Evolutionary conservation across 2,329 filamentous ascomycete species (phyloP).

Genomic region (Leptoxyphium fumago): DNA sequence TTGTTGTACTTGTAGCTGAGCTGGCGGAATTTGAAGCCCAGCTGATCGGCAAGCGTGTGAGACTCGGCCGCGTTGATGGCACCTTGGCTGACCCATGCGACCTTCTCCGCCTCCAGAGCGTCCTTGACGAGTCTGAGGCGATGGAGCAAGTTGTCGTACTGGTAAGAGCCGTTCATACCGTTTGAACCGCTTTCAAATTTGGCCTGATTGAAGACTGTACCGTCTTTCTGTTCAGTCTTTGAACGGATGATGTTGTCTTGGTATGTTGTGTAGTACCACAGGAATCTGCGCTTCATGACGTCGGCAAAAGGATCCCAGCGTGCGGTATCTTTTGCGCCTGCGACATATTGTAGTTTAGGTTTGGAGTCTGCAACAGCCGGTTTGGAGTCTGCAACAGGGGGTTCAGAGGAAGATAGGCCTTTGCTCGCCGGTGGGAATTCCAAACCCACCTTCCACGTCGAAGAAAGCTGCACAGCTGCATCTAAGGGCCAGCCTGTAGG

Average conservation of each 20-base stretch:
- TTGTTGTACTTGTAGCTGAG: constrained; percentile 60
- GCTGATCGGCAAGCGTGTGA: constrained; percentile 61
- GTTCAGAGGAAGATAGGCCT: neutral
- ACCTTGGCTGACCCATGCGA: constrained; percentile 58
- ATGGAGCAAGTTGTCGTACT: constrained; percentile 58
- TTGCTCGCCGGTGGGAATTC: too few species aligned
- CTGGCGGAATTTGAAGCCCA: constrained; percentile 75
- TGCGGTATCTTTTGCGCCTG: constrained; percentile 9
- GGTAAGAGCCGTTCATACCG: constrained; percentile 72
- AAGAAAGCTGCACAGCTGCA: too few species aligned
- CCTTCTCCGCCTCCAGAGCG: constrained; percentile 56
- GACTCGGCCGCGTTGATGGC: constrained; percentile 47
- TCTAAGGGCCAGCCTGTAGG: too few species aligned
- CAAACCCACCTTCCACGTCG: too few species aligned
- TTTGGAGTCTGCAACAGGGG: too few species aligned
- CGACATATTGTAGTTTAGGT: too few species aligned
- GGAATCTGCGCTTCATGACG: constrained; percentile 74
- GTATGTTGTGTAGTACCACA: constrained; percentile 94
- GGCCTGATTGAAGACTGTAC: constrained; percentile 59
- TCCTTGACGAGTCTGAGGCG: constrained; percentile 56
- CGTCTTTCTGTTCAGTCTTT: constrained; percentile 45
- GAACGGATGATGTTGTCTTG: constrained; percentile 54
- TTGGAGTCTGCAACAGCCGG: too few species aligned
- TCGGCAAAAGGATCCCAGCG: constrained; percentile 81
- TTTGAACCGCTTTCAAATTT: constrained; percentile 72